Evolutionary conservation across 371 early-diverging fungal genomes (phyloP), one percentile per base, ranked within the genome.

Genomic region (Syncephalastrum sp.): DNA sequence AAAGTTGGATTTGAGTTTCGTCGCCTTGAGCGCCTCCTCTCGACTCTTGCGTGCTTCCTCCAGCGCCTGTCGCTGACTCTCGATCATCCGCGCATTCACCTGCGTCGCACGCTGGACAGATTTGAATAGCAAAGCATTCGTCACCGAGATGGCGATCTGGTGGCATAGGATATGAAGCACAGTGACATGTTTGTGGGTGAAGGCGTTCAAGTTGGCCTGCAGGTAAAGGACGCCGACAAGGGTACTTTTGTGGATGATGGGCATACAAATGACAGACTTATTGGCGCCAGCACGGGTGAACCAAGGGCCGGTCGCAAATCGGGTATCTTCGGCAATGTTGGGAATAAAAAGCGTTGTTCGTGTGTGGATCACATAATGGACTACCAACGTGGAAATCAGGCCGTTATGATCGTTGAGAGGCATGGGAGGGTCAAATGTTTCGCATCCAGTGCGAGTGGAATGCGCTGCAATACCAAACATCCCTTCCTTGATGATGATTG

Each of bases 121-220:
- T 33, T 76, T 76, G 61, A 82, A 83, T 24, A 83, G 43, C 14
- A 83, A 43, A 0, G 84, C 84, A 52, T 83, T 83, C 23, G 84
- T 83, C 50, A 83, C 76, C 2, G 84, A 83, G 50, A 82, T 83
- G 25, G 82, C 84, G n/a, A 83, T 69, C 50, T 82, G 82, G 49
- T 83, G 81, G n/a, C 82, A 82, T 14, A 83, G 45, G 15, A 83
- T 60, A n/a, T 77, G 70, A 47, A 83, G 68, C 0, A 83, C 84
- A 24, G 79, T 67, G 54, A 77, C 67, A 47, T 82, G 70, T 42
- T 79, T 79, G 56, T 67, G 74, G 0, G 84, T 81, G 60, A 83
- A 82, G 3, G 81, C 73, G 16, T 77, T 70, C n/a, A 76, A 59
- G 1, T 75, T 81, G 3, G 79, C 81, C 19, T 83, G 79, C 46